phyloP scores from a whole-genome alignment of 164 flowering plant genomes.

The Sextonia rubra region DNA sequence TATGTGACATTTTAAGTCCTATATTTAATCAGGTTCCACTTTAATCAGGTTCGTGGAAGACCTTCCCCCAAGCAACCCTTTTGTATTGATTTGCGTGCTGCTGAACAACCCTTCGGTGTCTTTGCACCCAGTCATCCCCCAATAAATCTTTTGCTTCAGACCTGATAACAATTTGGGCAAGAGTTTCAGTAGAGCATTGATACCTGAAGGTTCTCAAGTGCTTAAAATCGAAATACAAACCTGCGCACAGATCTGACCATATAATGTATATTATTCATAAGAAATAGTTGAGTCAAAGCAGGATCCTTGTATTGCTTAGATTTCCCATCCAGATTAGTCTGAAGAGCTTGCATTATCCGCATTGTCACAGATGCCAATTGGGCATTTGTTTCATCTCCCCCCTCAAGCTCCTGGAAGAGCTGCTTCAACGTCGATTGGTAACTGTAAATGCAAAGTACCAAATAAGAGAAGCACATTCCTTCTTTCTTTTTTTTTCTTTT shows the following conservation, averaged over 20 bases:
- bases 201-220: not conserved
- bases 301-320: constrained; percentile 88
- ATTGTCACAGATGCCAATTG: constrained; percentile 70
- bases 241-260: constrained; percentile 96
- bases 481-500: too few relatives aligned
- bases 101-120: constrained; percentile 87
- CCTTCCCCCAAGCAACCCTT: constrained; percentile 95
- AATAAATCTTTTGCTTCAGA: constrained; percentile 96
- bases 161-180: constrained; percentile 31
- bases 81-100: constrained; percentile 98
- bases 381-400: constrained; percentile 39
- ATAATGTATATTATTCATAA: constrained; percentile 92
- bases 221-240: constrained; percentile 23
- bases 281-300: constrained; percentile 80
- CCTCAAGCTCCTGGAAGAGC: constrained; percentile 73
- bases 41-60: constrained; percentile 12
- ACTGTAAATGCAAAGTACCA: constrained; percentile 32
- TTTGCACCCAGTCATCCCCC: constrained; percentile 99
- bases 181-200: not conserved
- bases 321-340: constrained; percentile 82
- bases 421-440: constrained; percentile 86
- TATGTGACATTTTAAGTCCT: not conserved
- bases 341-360: constrained; percentile 86
- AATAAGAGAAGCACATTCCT: too few relatives aligned
- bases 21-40: not conserved